Evolutionary conservation across 2,329 filamentous ascomycete species (phyloP).

Genomic region (Chaetomium sp.): DNA sequence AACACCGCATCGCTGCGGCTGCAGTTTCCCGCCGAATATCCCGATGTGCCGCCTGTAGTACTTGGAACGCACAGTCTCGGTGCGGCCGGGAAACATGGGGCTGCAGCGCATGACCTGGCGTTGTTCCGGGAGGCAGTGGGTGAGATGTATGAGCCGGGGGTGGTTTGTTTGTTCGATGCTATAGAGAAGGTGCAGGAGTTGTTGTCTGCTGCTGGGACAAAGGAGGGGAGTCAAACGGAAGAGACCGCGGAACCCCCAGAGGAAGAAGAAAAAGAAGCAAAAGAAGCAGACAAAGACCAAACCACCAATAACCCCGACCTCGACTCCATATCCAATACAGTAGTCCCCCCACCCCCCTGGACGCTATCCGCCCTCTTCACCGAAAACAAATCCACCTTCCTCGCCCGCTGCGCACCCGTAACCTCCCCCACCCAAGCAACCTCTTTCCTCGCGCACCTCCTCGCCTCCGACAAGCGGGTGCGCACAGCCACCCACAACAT

Average conservation of each 20-base stretch:
- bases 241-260: too few relatives aligned
- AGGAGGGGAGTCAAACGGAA: background rate
- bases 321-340: too few relatives aligned
- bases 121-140: conserved; percentile 61
- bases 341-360: conserved; percentile 58
- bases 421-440: conserved; percentile 64
- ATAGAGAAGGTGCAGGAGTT: conserved; percentile 62
- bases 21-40: conserved; percentile 68
- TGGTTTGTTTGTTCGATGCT: conserved; percentile 86
- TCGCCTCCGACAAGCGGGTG: conserved; percentile 76
- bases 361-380: conserved; percentile 63
- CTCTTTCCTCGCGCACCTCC: conserved; percentile 64
- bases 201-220: conserved; percentile 22
- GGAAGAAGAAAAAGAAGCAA: background rate
- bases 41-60: conserved; percentile 64
- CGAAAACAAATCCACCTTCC: conserved; percentile 82
- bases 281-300: background rate
- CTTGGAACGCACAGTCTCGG: conserved; percentile 75
- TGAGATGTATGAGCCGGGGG: conserved; percentile 63
- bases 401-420: conserved; percentile 70
- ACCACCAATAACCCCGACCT: background rate
- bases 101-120: conserved; percentile 64
- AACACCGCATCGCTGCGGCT: conserved; percentile 50
- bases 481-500: conserved; percentile 93
- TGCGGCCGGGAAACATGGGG: conserved; percentile 58